Percentiles rank a stretch among this genome's conserved stretches.
Evolutionary conservation across 306 rosid species (phyloP).

Genomic region (Medicago ruthenica): DNA sequence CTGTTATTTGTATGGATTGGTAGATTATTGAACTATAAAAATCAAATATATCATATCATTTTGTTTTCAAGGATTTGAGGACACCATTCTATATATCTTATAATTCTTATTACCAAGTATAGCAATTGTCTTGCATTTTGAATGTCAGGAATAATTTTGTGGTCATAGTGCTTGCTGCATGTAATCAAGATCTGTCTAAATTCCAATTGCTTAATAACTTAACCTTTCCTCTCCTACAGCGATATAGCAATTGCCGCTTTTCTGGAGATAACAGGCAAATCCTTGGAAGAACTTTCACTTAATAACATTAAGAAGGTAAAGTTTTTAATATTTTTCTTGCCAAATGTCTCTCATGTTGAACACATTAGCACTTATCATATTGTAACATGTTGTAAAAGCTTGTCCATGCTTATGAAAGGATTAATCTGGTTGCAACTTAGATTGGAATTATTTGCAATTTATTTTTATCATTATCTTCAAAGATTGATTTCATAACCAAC

Average conservation of each 20-base stretch:
- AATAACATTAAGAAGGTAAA: constrained; percentile 74
- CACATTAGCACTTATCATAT: neutral
- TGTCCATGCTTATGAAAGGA: no score
- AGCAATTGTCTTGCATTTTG: no score
- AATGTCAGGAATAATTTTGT: no score
- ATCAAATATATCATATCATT: no score
- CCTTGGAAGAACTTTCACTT: constrained; percentile 73
- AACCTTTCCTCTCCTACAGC: constrained; percentile 49
- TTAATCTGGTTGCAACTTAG: no score
- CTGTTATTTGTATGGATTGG: no score
- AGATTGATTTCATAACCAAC: neutral
- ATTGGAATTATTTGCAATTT: no score
- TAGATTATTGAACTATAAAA: no score
- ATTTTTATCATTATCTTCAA: no score
- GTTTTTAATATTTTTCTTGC: constrained; percentile 10
- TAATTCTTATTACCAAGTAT: no score
- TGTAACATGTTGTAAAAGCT: neutral
- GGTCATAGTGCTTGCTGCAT: neutral
- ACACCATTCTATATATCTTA: no score
- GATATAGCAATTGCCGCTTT: constrained; percentile 88
- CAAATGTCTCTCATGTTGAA: neutral
- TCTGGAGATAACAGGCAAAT: constrained; percentile 61
- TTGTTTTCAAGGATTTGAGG: no score
- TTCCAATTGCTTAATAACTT: constrained; percentile 23
- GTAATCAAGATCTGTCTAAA: constrained; percentile 9